Base-by-base conservation (phyloP, 257 asterid species). In the Fraxinus cuspidata region DNA sequence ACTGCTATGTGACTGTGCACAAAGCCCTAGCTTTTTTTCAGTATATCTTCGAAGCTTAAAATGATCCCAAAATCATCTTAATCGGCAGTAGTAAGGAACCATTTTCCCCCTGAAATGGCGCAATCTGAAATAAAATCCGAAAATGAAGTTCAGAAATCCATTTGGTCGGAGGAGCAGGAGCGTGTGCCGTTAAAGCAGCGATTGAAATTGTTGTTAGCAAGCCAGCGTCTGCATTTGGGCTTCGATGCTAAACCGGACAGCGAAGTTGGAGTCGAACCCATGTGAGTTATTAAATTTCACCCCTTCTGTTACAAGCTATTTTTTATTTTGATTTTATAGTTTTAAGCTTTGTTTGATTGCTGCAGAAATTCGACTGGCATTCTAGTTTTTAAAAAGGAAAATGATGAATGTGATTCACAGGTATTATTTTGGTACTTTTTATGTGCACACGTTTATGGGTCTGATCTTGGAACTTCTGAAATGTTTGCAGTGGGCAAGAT, bases 111-210 rank as follows among this genome's bases (percentile, higher is more conserved):
- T 8, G 44, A 7, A 60, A 86, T 86, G 88, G 70, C 79, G 34
- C 83, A 77, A 42, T 27, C 83, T 31, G 80, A 78, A 76, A 79
- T 56, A 71, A 65, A 70, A 67, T 40, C 75, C 9, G 81, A 56
- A 70, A 67, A 49, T 60, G 83, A 81, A 28, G 79, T 77, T 75
- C 71, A 60, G 27, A 29, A 53, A 47, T 71, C 25, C 79, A 71
- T 23, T 66, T 87, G 87, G 85, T 71, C 89, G 31, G 91, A 76
- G 9, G 92, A 88, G 72, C 83, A 78, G 76, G 97, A 89, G 78
- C 77, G 84, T 23, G 65, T 92, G 81, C 97, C 97, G 13, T 85
- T 92, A 75, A 89, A 89, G 58, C 92, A 89, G 86, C 92, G 96
- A 35, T 69, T 91, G 83, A 91, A 91, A 69, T 40, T 86, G 83